Evolutionary conservation across 129 eudicot genomes (phyloP).

Genomic region (Centrapalus pauciflorus): DNA sequence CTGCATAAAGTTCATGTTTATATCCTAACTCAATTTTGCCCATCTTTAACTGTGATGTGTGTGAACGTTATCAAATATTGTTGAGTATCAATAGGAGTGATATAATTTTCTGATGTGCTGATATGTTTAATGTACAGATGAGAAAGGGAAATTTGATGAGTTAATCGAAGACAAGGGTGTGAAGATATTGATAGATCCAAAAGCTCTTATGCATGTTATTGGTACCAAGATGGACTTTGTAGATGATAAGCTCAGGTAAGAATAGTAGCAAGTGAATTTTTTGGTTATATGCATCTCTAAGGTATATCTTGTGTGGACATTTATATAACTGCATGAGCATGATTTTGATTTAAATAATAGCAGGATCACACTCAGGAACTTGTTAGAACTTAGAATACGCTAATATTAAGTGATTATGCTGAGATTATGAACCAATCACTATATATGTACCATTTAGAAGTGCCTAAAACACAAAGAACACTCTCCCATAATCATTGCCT

Average conservation of each 20-base stretch:
- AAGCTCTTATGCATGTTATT: conserved; percentile 85
- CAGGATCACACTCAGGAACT: background rate
- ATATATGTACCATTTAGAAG: too few relatives aligned
- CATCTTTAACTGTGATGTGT: too few relatives aligned
- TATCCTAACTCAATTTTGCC: too few relatives aligned
- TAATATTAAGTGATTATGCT: too few relatives aligned
- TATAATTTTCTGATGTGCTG: background rate
- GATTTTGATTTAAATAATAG: background rate
- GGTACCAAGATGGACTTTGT: conserved; percentile 87
- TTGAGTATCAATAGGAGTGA: background rate
- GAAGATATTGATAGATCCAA: conserved; percentile 76
- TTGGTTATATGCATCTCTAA: background rate
- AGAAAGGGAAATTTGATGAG: conserved; percentile 79
- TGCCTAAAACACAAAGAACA: too few relatives aligned
- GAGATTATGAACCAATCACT: too few relatives aligned
- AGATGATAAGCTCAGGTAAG: conserved; percentile 77
- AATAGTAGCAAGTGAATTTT: background rate
- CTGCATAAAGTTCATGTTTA: too few relatives aligned
- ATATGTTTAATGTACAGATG: conserved; percentile 40
- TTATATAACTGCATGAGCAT: background rate
- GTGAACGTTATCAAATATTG: too few relatives aligned
- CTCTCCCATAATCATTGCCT: too few relatives aligned
- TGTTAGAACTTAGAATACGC: too few relatives aligned
- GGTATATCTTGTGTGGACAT: background rate
- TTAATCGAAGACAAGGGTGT: conserved; percentile 78